Evolutionary conservation across 148 eudicot genomes (phyloP).

Genomic region (Simmondsia chinensis): DNA sequence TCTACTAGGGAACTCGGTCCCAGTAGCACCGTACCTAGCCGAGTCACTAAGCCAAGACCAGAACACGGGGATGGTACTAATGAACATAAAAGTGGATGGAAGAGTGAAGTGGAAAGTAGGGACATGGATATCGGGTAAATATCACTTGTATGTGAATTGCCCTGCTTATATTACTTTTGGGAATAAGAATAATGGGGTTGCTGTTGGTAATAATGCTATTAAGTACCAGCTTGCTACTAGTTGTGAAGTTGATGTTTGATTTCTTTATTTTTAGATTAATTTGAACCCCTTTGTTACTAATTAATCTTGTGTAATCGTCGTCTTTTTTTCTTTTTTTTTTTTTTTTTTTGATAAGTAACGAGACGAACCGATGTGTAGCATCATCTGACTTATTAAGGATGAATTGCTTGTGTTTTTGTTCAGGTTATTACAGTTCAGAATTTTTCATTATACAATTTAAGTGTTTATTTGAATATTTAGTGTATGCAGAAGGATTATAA

Average conservation of each 20-base stretch:
- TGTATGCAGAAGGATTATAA: no score
- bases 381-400: no score
- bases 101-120: slow-evolving; percentile 37
- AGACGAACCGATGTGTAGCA: no score
- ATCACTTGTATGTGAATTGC: slow-evolving; percentile 30
- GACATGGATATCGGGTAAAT: slow-evolving; percentile 28
- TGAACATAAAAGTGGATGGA: slow-evolving; percentile 26
- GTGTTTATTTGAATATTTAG: no score
- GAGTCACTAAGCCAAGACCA: slow-evolving; percentile 14
- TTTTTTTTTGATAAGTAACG: neutral
- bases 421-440: no score
- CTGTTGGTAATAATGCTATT: slow-evolving; percentile 7
- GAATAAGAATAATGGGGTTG: neutral
- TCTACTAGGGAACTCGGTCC: slow-evolving; percentile 21
- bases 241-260: slow-evolving; percentile 22
- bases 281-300: no score
- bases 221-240: slow-evolving; percentile 20
- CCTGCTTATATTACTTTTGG: slow-evolving; percentile 21
- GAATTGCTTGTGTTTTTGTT: neutral
- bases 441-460: no score
- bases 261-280: no score
- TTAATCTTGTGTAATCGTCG: no score
- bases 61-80: slow-evolving; percentile 15
- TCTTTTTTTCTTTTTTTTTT: neutral
- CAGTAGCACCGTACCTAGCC: slow-evolving; percentile 25